A percentile compares a stretch with the other conserved stretches of the same genome.
Evolutionary conservation across 805 yeast species (phyloP).

Genomic region (Saturnispora besseyi): DNA sequence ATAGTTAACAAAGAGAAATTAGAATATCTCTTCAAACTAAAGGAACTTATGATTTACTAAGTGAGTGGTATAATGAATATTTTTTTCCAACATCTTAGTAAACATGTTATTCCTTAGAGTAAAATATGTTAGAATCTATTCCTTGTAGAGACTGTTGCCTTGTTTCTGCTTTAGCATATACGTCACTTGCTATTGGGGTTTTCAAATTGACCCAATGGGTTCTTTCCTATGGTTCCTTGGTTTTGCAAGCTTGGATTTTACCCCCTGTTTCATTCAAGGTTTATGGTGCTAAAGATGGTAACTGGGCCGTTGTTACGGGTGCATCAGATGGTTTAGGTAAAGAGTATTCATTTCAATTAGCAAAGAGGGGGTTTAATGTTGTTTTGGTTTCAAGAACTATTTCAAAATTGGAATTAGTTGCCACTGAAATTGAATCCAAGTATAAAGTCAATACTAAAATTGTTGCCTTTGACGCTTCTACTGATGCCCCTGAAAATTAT

Average conservation of each 20-base stretch:
- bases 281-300: slow-evolving; percentile 68
- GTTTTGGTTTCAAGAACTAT: slow-evolving; percentile 74
- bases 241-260: slow-evolving; percentile 55
- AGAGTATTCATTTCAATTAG: slow-evolving; percentile 81
- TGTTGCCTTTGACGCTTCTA: slow-evolving; percentile 71
- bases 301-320: slow-evolving; percentile 96
- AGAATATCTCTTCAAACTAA: too few relatives aligned
- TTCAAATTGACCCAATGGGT: slow-evolving; percentile 43
- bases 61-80: neutral
- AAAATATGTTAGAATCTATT: neutral
- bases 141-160: slow-evolving; percentile 3
- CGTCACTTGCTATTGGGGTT: slow-evolving; percentile 52
- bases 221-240: slow-evolving; percentile 42
- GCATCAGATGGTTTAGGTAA: slow-evolving; percentile 97
- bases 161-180: slow-evolving; percentile 23
- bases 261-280: slow-evolving; percentile 51
- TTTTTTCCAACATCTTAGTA: neutral
- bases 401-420: slow-evolving; percentile 59
- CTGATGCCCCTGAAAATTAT: slow-evolving; percentile 53
- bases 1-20: neutral
- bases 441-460: slow-evolving; percentile 55
- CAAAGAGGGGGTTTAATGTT: slow-evolving; percentile 73
- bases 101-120: neutral
- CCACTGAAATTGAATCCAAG: slow-evolving; percentile 51
- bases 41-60: too few relatives aligned